Base-by-base conservation (phyloP, 768 basidiomycete species). In the Rhizopogon vesiculosus region DNA sequence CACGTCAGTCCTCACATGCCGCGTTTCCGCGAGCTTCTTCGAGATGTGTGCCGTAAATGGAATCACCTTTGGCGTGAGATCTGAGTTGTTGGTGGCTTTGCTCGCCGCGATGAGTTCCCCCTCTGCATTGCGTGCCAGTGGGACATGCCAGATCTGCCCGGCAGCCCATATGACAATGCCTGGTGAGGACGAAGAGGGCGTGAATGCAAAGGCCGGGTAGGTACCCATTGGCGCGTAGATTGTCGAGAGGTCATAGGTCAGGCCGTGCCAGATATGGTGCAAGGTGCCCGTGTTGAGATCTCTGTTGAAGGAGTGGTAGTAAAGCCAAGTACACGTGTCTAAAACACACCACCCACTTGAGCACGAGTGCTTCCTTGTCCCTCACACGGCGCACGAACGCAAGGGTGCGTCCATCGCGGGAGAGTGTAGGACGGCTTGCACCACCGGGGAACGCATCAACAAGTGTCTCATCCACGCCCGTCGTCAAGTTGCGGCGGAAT, bases 181-280 rank as follows among this genome's bases (percentile, higher is more conserved):
- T 15, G 46, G 46, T 1, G 80, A 83, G 55, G 78, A 74, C 57
- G 82, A 81, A 16, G 72, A 68, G 0, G 83, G 84, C 0, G 83
- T 78, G 67, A 89, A 89, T 8, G 87, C 77, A 62, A 86, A 90
- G 1, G 86, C 84, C 0, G 87, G 88, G 60, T 90, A 90, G 41
- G 87, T 90, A 10, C 87, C 86, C 86, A 89, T 89, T 0, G 88
- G 87, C 13, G 87, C 85, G 8, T 82, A 87, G 50, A 87, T 74
- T 9, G 67, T 65, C 19, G 75, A 75, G n/a, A 84, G 73, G 64
- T 90, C 87, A 61, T 87, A 88, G 2, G 78, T 84, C 33, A 90
- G 73, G 0, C 86, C 87, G 53, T 87, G 70, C 84, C 85, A 89
- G 16, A 83, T 66, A 62, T 89, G 69, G 60, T 78, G 80, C 40